Conservation (phyloP, 225 moss, liverwort and hornwort genomes). For the Sphagnum tenellum region DNA sequence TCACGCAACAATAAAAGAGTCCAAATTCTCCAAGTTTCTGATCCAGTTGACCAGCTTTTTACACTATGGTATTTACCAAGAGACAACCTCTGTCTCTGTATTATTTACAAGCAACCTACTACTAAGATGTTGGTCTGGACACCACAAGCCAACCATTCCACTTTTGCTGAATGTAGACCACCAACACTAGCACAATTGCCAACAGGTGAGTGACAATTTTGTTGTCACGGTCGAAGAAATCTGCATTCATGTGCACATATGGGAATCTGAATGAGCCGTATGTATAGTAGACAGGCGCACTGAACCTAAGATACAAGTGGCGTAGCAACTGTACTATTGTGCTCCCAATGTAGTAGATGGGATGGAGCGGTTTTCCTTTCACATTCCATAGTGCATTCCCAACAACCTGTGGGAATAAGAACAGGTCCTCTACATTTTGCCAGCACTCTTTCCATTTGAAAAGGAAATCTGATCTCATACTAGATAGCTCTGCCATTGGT, state of each 20-base stretch:
- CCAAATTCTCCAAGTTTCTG: too few relatives aligned
- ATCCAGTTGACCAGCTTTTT: too few relatives aligned
- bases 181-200: slow-evolving; percentile 24
- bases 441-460: slow-evolving; percentile 29
- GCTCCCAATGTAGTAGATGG: slow-evolving; percentile 24
- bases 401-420: slow-evolving; percentile 41
- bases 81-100: slow-evolving; percentile 30
- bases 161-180: slow-evolving; percentile 40
- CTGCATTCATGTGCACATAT: slow-evolving; percentile 37
- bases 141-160: slow-evolving; percentile 29
- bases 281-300: slow-evolving; percentile 7
- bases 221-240: slow-evolving; percentile 35
- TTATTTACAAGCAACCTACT: slow-evolving; percentile 16
- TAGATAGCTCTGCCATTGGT: slow-evolving; percentile 11
- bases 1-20: too few relatives aligned
- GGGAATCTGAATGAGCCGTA: slow-evolving; percentile 5
- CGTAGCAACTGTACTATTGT: slow-evolving; percentile 42
- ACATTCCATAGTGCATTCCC: slow-evolving; percentile 31
- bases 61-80: neutral
- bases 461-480: too few relatives aligned
- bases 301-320: slow-evolving; percentile 38
- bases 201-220: slow-evolving; percentile 34
- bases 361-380: slow-evolving; percentile 31
- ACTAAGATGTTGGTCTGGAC: slow-evolving; percentile 14
- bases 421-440: slow-evolving; percentile 42